Base-by-base conservation (phyloP, 257 asterid genomes). In the Buddleja alternifolia region DNA sequence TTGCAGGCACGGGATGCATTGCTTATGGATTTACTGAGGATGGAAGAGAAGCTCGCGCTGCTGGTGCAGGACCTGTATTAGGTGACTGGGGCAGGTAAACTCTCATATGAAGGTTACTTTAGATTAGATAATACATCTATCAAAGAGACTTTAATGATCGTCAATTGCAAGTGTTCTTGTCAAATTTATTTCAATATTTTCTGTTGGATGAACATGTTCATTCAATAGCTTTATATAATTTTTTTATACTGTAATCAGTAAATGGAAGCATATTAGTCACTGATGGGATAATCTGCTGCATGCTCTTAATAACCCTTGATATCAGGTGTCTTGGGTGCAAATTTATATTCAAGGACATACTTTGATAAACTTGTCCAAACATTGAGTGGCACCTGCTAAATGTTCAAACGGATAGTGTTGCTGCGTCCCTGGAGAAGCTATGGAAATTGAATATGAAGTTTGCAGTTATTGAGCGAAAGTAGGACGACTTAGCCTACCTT, bases 31-130 rank as follows among this genome's bases (percentile, higher is more conserved):
- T 83, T 82, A 84, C 95, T 19, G 96, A 93, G 73, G 97, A 88
- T 69, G 99, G 97, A 63, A 84, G 81, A 70, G 93, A 88, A 78
- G 96, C 99, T 62, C 95, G 96, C 57, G 90, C 99, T 6, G 97
- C 99, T 63, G 99, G 99, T 63, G 99, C 96, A 20, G 98, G 97
- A 59, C 97, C 98, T 39, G 85, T 93, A 48, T 83, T 93, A 73
- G 98, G 98, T 73, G 98, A 93, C 77, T 90, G 97, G 98, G 98
- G 98, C 77, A 93, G 98, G 98, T 93, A 85, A 70, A 71, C 46
- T 74, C 69, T 72, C 64, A 54, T 51, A 12, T 47, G 21, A 36
- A 63, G 40, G 40, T 24, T 21, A 25, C 29, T 50, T 46, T 45
- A 39, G 48, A 42, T 44, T 69, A 19, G 59, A 63, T 44, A 29